phyloP scores from a whole-genome alignment of 176 grass and related monocot genomes.

The Phoenix roebelenii region DNA sequence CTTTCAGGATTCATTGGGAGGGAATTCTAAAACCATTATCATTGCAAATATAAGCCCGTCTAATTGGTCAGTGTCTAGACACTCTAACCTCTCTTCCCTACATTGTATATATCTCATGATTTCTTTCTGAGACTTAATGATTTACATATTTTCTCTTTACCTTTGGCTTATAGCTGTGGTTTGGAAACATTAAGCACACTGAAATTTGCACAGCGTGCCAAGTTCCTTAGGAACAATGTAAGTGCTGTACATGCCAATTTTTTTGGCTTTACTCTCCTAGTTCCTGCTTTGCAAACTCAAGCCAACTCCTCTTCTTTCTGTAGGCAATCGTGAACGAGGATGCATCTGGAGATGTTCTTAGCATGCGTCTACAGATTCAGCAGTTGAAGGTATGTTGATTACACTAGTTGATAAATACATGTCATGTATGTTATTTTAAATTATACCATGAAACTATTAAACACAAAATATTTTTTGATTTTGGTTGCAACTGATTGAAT shows the following conservation, averaged over 20 bases:
- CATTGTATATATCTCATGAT: background rate
- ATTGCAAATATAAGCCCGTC: slow-evolving; percentile 99
- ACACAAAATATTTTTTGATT: too few relatives aligned
- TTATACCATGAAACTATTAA: too few relatives aligned
- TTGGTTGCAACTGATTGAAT: too few relatives aligned
- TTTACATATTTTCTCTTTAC: slow-evolving; percentile 12
- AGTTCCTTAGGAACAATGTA: slow-evolving; percentile 95
- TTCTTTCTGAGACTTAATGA: slow-evolving; percentile 4
- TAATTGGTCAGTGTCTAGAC: slow-evolving; percentile 45
- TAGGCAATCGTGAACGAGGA: slow-evolving; percentile 95
- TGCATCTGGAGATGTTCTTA: slow-evolving; percentile 88
- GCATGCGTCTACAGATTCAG: slow-evolving; percentile 92
- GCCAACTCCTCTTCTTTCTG: slow-evolving; percentile 8
- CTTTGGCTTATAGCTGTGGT: slow-evolving; percentile 41
- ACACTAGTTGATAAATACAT: too few relatives aligned
- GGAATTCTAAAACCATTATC: slow-evolving; percentile 95
- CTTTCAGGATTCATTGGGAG: slow-evolving; percentile 87
- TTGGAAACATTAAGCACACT: slow-evolving; percentile 95
- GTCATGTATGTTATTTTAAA: too few relatives aligned
- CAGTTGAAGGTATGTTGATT: slow-evolving; percentile 61
- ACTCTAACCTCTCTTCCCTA: background rate
- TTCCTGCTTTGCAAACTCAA: too few relatives aligned
- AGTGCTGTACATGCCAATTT: slow-evolving; percentile 8
- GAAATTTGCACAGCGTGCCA: slow-evolving; percentile 94
- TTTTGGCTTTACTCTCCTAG: background rate